Conservation (phyloP, 768 basidiomycete genomes). For the Dentipellis sp. region DNA sequence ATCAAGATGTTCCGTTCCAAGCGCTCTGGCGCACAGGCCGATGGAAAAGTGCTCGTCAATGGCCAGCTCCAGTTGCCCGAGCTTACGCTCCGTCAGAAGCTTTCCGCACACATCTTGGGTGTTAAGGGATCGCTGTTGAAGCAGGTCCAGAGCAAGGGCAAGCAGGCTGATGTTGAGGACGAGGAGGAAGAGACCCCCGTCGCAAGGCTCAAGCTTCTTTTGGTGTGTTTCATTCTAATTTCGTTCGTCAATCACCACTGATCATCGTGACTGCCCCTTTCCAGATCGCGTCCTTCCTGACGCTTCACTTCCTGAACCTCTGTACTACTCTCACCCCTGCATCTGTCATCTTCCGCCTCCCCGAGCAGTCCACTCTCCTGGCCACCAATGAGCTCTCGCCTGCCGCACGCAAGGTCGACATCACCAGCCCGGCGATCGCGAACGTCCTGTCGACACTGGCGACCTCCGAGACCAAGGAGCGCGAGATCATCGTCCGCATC, state of each 20-base stretch:
- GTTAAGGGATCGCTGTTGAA: constrained; percentile 41
- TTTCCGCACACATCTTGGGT: constrained; percentile 27
- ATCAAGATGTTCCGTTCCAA: constrained; percentile 54
- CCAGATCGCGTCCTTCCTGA: constrained; percentile 84
- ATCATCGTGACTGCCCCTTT: neutral
- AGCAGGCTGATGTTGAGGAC: constrained; percentile 31
- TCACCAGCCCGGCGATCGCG: constrained; percentile 51
- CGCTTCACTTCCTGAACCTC: constrained; percentile 86
- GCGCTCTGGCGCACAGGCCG: constrained; percentile 24
- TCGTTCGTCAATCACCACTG: constrained; percentile 1
- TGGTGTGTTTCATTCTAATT: constrained; percentile 39
- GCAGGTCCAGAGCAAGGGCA: constrained; percentile 23
- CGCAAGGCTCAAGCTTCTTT: constrained; percentile 77
- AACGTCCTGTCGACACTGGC: constrained; percentile 30
- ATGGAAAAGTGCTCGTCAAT: constrained; percentile 11
- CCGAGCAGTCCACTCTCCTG: constrained; percentile 20
- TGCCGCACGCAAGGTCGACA: constrained; percentile 52
- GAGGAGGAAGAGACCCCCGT: constrained; percentile 69
- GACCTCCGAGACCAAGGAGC: constrained; percentile 13
- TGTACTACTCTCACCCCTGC: constrained; percentile 79
- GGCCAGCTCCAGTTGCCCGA: constrained; percentile 15
- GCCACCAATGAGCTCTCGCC: constrained; percentile 16
- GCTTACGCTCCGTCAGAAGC: constrained; percentile 18
- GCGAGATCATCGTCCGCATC: constrained; percentile 49
- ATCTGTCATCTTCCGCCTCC: constrained; percentile 41